phyloP scores from a whole-genome alignment of 495 filamentous ascomycete species.

The Lasiosphaeria miniovina region DNA sequence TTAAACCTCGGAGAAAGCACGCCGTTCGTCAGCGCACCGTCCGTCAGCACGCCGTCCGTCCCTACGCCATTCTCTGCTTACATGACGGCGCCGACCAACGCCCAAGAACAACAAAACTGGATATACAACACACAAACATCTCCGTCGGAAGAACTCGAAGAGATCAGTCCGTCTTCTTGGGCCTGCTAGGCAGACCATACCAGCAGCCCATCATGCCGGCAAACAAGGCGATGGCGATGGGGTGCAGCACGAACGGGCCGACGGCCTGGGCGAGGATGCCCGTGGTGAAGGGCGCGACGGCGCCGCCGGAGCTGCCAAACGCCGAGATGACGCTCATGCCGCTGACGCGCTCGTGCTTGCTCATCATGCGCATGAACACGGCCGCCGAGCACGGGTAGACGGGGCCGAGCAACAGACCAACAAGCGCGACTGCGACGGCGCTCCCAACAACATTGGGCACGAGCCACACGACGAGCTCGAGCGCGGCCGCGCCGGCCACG shows the following conservation, averaged over 20 bases:
- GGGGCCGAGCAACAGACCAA: slow-evolving; percentile 76
- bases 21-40: no score
- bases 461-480: slow-evolving; percentile 72
- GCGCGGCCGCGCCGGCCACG: slow-evolving; percentile 55
- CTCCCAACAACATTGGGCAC: slow-evolving; percentile 69
- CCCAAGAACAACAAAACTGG: no score
- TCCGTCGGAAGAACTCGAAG: neutral
- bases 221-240: slow-evolving; percentile 64
- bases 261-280: slow-evolving; percentile 65
- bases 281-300: slow-evolving; percentile 70
- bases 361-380: slow-evolving; percentile 62
- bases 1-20: no score
- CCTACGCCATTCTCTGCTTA: no score
- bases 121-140: neutral
- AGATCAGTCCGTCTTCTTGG: slow-evolving; percentile 53
- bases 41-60: no score
- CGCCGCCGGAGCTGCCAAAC: slow-evolving; percentile 72
- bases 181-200: slow-evolving; percentile 52
- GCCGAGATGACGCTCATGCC: slow-evolving; percentile 67
- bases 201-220: slow-evolving; percentile 67
- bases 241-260: slow-evolving; percentile 75
- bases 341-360: slow-evolving; percentile 60
- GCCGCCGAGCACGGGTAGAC: slow-evolving; percentile 70
- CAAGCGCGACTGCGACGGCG: slow-evolving; percentile 65
- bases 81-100: neutral